Percentiles rank a stretch among this genome's conserved stretches.
These are phyloP conservation scores for Termitomyces sp. DNA, from an alignment of 768 basidiomycete species.

Conservation along the genomic window DNA sequence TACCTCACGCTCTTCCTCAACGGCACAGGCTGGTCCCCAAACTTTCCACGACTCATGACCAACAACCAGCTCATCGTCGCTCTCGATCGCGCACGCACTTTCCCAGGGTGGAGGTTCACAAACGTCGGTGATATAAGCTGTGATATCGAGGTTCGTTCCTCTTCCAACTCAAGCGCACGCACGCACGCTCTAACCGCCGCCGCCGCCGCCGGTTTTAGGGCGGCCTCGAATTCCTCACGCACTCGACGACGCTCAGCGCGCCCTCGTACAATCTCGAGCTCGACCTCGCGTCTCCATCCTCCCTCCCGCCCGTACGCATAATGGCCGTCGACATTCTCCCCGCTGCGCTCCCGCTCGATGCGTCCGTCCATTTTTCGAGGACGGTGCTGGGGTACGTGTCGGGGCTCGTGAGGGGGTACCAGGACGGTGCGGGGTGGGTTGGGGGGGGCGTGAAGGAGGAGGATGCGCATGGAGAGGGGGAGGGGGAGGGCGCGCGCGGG, in stretches of 20 bases:
- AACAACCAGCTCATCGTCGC: conserved; percentile 57
- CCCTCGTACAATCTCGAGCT: conserved; percentile 81
- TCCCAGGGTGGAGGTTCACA: conserved; percentile 56
- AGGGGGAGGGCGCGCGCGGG: no score
- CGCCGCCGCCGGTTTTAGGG: no score
- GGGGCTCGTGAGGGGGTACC: conserved; percentile 48
- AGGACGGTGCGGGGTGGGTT: conserved; percentile 10
- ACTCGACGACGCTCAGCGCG: conserved; percentile 71
- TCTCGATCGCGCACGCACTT: conserved; percentile 32
- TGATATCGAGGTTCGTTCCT: conserved; percentile 61
- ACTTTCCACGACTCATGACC: conserved; percentile 77
- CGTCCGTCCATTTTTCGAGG: conserved; percentile 71
- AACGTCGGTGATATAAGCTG: conserved; percentile 88
- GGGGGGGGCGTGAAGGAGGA: conserved; percentile 24
- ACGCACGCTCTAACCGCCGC: no score
- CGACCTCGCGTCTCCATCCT: no score
- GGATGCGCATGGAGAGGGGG: conserved; percentile 13
- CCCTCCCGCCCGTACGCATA: conserved; percentile 53
- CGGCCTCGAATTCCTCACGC: conserved; percentile 78
- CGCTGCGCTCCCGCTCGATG: conserved; percentile 76
- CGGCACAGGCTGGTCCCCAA: conserved; percentile 79
- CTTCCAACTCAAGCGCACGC: no score
- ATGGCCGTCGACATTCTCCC: conserved; percentile 94
- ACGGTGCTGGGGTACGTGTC: conserved; percentile 67
- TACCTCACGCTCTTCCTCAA: conserved; percentile 84